These are phyloP conservation scores for Carallia pectinifolia DNA, from an alignment of 345 rosid species.

Conservation along the genomic window DNA sequence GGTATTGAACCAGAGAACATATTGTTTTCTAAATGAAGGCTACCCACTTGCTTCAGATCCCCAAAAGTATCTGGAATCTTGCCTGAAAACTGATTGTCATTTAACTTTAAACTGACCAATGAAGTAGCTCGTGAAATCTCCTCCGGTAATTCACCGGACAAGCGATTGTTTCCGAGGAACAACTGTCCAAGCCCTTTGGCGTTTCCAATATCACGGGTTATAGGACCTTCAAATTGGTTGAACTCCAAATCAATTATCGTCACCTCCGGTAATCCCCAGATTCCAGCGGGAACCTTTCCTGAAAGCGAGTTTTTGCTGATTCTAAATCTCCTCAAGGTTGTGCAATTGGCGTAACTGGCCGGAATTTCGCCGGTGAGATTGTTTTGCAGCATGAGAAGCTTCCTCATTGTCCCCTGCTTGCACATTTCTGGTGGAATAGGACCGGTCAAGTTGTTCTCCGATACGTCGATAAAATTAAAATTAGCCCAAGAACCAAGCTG, in stretches of 20 bases:
- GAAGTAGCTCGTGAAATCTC: conserved; percentile 54
- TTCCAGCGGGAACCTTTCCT: conserved; percentile 67
- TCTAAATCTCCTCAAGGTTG: conserved; percentile 61
- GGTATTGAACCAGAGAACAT: conserved; percentile 62
- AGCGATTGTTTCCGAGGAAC: conserved; percentile 45
- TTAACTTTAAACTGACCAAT: conserved; percentile 45
- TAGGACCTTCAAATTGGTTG: conserved; percentile 59
- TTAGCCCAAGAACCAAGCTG: conserved; percentile 69
- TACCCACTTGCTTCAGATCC: conserved; percentile 46
- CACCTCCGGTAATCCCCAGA: conserved; percentile 76
- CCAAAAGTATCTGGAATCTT: conserved; percentile 56
- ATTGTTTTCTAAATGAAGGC: conserved; percentile 62
- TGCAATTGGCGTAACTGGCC: conserved; percentile 54
- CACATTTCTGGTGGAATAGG: conserved; percentile 88
- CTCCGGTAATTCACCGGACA: conserved; percentile 67
- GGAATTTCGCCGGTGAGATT: conserved; percentile 76
- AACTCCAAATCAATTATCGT: conserved; percentile 57
- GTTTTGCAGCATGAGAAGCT: conserved; percentile 68
- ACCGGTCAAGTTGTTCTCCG: conserved; percentile 72
- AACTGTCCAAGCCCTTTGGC: conserved; percentile 54
- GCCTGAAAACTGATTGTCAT: conserved; percentile 63
- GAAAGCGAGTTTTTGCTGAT: conserved; percentile 62
- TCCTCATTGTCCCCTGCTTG: conserved; percentile 64
- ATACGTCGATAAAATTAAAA: conserved; percentile 72
- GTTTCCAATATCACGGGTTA: conserved; percentile 52